These are phyloP conservation scores for Kodamaea laetipori DNA, from an alignment of 805 yeast species.

Conservation along the genomic window DNA sequence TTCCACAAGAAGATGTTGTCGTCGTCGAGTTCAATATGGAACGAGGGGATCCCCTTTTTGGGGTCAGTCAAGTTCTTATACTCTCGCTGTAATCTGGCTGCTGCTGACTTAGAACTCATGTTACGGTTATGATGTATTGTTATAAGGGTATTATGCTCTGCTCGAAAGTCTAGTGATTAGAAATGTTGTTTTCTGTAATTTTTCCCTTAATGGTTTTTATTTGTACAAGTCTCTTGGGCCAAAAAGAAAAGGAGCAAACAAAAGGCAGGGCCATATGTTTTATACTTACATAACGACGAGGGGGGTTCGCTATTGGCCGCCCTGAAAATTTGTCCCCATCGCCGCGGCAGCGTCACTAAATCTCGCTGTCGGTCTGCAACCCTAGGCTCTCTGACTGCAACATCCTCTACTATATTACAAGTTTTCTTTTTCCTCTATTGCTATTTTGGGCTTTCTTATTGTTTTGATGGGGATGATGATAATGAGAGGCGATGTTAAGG, in stretches of 20 bases:
- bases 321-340: no score
- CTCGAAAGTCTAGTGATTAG: conserved; percentile 7
- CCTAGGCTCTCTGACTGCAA: no score
- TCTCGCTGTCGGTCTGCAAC: no score
- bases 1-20: conserved; percentile 70
- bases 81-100: conserved; percentile 88
- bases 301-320: no score
- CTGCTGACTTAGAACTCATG: conserved; percentile 62
- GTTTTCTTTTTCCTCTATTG: no score
- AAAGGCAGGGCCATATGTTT: no score
- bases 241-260: conserved; percentile 6
- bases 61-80: conserved; percentile 93
- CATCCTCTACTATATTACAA: no score
- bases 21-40: conserved; percentile 65
- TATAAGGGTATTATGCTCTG: not conserved
- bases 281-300: no score
- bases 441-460: no score
- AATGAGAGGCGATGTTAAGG: no score
- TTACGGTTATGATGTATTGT: not conserved
- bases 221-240: not conserved
- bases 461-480: no score
- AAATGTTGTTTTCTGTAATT: conserved; percentile 12
- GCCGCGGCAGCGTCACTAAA: no score
- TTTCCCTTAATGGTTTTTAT: conserved; percentile 6
- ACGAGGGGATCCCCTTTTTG: conserved; percentile 60